Conservation (phyloP, 169 alveolate species). For the Cyclospora cayetanensis region DNA sequence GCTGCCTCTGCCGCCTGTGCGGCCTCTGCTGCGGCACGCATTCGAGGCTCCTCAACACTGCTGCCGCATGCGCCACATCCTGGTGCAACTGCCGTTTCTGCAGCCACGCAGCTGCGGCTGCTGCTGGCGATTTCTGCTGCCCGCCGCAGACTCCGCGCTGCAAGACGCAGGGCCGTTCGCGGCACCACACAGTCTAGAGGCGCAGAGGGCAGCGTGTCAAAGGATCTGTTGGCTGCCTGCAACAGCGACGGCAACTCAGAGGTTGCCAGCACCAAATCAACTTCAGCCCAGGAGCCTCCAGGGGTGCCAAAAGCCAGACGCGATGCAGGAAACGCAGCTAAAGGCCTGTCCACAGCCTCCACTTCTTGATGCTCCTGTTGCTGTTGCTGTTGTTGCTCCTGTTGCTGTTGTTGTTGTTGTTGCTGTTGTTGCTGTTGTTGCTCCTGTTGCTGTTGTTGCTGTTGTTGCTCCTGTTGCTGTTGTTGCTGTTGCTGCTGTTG, state of each 20-base stretch:
- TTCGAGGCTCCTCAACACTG: neutral
- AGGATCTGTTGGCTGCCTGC: constrained; percentile 14
- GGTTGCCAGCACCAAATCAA: constrained; percentile 88
- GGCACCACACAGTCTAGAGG: constrained; percentile 54
- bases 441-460: neutral
- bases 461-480: neutral
- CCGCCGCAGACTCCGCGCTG: neutral
- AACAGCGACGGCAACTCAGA: constrained; percentile 85
- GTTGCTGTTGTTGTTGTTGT: neutral
- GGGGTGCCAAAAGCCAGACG: neutral
- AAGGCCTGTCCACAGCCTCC: neutral
- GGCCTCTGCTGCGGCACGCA: neutral
- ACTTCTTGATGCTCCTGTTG: neutral
- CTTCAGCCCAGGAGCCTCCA: constrained; percentile 75
- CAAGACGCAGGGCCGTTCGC: neutral
- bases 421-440: neutral
- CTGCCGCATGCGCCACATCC: no score
- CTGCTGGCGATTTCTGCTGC: neutral
- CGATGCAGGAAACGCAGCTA: neutral
- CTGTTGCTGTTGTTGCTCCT: neutral
- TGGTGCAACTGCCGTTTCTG: constrained; percentile 11
- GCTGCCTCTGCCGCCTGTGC: neutral
- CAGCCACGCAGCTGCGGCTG: neutral
- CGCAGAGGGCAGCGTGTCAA: constrained; percentile 18
- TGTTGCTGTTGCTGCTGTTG: constrained; percentile 23